Evolutionary conservation across 139 green algal genomes (phyloP).

Genomic region (Closterium sp.): DNA sequence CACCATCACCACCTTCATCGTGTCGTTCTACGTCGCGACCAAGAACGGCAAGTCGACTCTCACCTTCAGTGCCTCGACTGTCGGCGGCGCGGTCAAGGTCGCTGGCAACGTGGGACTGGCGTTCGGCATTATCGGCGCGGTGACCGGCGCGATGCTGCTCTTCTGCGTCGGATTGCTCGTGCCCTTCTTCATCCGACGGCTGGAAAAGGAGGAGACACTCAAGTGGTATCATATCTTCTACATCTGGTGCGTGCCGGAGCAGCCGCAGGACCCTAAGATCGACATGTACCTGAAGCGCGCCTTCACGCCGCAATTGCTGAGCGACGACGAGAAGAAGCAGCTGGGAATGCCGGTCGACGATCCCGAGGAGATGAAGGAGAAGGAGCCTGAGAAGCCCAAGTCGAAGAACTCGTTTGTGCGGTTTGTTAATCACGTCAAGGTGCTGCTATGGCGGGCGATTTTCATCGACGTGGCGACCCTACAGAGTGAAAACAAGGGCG

Average conservation of each 20-base stretch:
- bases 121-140: too few species aligned
- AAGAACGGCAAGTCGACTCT: too few species aligned
- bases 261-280: constrained; percentile 6
- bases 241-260: neutral
- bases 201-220: neutral
- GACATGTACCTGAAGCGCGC: neutral
- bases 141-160: too few species aligned
- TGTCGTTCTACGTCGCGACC: too few species aligned
- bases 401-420: neutral
- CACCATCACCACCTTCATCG: too few species aligned
- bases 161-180: too few species aligned
- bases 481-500: neutral
- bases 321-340: neutral
- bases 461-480: constrained; percentile 4
- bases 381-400: neutral
- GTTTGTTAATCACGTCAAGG: neutral
- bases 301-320: neutral
- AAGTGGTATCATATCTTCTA: neutral
- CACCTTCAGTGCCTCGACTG: too few species aligned
- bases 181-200: too few species aligned
- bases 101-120: too few species aligned
- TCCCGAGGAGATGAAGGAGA: neutral
- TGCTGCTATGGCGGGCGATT: neutral
- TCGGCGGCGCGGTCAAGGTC: too few species aligned
- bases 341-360: neutral